phyloP scores from a whole-genome alignment of 805 yeast genomes.

The Pichia occidentalis region DNA sequence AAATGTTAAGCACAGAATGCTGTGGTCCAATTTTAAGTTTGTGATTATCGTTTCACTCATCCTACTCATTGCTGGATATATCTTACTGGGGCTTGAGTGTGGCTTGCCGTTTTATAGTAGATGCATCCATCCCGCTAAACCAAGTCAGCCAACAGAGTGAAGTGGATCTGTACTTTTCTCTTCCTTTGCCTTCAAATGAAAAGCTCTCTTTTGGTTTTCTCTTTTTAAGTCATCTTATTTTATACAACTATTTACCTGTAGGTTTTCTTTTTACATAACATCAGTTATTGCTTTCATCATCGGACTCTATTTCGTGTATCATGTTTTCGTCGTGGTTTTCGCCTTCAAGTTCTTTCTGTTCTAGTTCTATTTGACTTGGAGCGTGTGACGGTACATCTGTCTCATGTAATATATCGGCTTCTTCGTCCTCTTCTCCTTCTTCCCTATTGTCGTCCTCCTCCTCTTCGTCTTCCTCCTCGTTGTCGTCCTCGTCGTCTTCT shows the following conservation, averaged over 20 bases:
- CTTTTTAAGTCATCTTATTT: background rate
- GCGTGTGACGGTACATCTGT: conserved; percentile 7
- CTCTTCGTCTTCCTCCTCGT: conserved; percentile 15
- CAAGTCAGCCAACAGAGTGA: conserved; percentile 21
- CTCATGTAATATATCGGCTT: too few species aligned
- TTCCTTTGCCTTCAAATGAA: background rate
- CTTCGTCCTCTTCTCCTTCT: conserved; percentile 16
- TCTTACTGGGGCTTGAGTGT: conserved; percentile 45
- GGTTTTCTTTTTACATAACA: conserved; percentile 15
- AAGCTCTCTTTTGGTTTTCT: background rate
- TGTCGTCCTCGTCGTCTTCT: conserved; percentile 13
- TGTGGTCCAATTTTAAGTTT: conserved; percentile 57
- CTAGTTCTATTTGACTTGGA: conserved; percentile 19
- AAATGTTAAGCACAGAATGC: conserved; percentile 55
- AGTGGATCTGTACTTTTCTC: background rate
- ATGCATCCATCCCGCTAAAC: conserved; percentile 33
- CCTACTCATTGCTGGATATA: conserved; percentile 33
- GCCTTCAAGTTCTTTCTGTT: conserved; percentile 26
- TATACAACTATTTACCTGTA: background rate
- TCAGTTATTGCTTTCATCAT: conserved; percentile 13
- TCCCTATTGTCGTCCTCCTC: conserved; percentile 17
- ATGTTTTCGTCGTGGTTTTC: conserved; percentile 6
- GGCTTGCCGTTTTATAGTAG: conserved; percentile 44
- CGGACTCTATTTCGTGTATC: conserved; percentile 8
- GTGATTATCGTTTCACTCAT: conserved; percentile 26